phyloP scores from a whole-genome alignment of 345 rosid species.

The Eucalyptus cloeziana region DNA sequence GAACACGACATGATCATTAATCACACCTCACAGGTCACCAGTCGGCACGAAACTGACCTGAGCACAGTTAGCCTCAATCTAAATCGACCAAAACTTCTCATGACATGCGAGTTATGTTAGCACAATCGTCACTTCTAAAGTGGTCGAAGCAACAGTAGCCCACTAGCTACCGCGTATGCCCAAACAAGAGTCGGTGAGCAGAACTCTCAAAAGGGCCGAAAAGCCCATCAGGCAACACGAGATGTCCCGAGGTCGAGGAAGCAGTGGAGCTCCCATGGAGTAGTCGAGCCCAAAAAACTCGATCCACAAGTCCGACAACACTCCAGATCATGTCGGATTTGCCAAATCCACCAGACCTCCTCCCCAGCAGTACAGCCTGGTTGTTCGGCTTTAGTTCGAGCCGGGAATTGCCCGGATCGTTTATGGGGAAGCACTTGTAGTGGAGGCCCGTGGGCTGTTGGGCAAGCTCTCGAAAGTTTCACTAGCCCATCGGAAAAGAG shows the following conservation, averaged over 20 bases:
- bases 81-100: background rate
- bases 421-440: background rate
- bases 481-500: background rate
- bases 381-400: background rate
- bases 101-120: background rate
- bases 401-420: background rate
- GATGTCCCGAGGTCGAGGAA: background rate
- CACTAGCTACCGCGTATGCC: background rate
- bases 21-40: background rate
- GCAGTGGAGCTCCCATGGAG: background rate
- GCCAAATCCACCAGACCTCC: background rate
- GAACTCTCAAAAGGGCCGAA: background rate
- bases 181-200: background rate
- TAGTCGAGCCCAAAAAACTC: background rate
- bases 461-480: background rate
- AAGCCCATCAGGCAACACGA: background rate
- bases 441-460: background rate
- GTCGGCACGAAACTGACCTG: background rate
- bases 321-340: background rate
- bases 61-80: background rate
- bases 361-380: background rate
- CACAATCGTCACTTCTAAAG: background rate
- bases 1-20: background rate
- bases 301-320: background rate
- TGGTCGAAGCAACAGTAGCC: background rate